Conservation (phyloP, 208 protist species). For the Wallacemonas rigidus region DNA sequence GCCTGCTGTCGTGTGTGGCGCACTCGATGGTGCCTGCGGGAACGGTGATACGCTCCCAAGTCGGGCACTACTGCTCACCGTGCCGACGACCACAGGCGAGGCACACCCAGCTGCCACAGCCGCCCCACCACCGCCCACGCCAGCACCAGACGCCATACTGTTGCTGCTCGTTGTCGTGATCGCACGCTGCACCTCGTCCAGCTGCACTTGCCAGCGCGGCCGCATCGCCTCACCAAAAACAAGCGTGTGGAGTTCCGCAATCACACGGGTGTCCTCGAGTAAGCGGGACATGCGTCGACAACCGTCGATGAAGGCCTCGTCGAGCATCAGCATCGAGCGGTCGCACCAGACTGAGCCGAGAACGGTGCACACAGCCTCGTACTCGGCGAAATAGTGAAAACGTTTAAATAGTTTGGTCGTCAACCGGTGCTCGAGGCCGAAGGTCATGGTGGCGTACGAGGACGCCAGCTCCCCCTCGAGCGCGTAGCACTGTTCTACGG, state of each 20-base stretch:
- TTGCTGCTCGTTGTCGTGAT: constrained; percentile 49
- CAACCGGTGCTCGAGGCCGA: constrained; percentile 80
- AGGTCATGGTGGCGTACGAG: constrained; percentile 74
- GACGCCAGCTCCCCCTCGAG: constrained; percentile 47
- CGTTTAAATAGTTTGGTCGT: constrained; percentile 51
- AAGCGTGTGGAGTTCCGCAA: constrained; percentile 77
- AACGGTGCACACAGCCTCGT: constrained; percentile 55
- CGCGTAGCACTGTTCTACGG: constrained; percentile 81
- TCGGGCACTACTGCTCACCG: constrained; percentile 8
- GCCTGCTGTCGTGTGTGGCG: too few relatives aligned
- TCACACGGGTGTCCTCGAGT: constrained; percentile 74
- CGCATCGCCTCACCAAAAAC: constrained; percentile 85
- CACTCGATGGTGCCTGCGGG: neutral
- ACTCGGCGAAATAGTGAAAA: constrained; percentile 63
- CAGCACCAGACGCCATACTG: too few relatives aligned
- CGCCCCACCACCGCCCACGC: neutral
- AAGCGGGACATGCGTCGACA: constrained; percentile 52
- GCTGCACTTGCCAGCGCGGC: constrained; percentile 86
- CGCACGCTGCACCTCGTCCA: constrained; percentile 87
- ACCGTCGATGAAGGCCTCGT: constrained; percentile 47
- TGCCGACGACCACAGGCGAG: constrained; percentile 14
- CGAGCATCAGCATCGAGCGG: constrained; percentile 65
- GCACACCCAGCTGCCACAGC: constrained; percentile 21
- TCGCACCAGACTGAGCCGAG: constrained; percentile 82
- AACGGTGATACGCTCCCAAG: neutral